Evolutionary conservation across 768 basidiomycete genomes (phyloP).

Genomic region (Macrolepiota dolichaula): DNA sequence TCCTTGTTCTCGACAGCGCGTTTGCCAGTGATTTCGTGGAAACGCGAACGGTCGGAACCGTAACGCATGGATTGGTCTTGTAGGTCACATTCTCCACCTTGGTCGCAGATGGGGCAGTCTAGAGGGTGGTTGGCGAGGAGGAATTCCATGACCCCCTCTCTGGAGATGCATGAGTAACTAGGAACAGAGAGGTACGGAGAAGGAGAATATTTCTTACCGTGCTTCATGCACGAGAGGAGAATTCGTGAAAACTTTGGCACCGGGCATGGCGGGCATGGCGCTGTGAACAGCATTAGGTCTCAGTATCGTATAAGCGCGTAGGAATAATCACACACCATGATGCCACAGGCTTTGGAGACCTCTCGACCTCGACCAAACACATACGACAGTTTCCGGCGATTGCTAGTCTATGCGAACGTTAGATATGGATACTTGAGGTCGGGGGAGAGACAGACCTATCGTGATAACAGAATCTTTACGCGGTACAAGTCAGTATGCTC

Average conservation of each 20-base stretch:
- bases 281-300: constrained; percentile 31
- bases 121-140: constrained; percentile 96
- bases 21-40: constrained; percentile 98
- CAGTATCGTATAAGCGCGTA: background rate
- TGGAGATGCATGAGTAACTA: constrained; percentile 27
- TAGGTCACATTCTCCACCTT: constrained; percentile 97
- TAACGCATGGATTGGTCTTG: constrained; percentile 99
- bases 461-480: constrained; percentile 76
- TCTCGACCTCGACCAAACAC: constrained; percentile 97
- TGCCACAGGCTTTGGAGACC: constrained; percentile 92
- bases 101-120: constrained; percentile 98
- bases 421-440: background rate
- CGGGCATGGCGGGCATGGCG: constrained; percentile 98
- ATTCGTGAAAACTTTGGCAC: constrained; percentile 89
- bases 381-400: constrained; percentile 99
- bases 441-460: constrained; percentile 52
- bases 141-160: constrained; percentile 99
- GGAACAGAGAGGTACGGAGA: background rate
- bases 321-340: constrained; percentile 59
- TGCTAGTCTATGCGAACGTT: constrained; percentile 58
- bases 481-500: constrained; percentile 17
- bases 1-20: constrained; percentile 99
- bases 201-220: constrained; percentile 38
- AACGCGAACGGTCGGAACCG: constrained; percentile 94
- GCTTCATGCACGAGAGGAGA: constrained; percentile 89